Conservation (phyloP, 768 basidiomycete genomes). For the Rhodotorula kratochvilovae region DNA sequence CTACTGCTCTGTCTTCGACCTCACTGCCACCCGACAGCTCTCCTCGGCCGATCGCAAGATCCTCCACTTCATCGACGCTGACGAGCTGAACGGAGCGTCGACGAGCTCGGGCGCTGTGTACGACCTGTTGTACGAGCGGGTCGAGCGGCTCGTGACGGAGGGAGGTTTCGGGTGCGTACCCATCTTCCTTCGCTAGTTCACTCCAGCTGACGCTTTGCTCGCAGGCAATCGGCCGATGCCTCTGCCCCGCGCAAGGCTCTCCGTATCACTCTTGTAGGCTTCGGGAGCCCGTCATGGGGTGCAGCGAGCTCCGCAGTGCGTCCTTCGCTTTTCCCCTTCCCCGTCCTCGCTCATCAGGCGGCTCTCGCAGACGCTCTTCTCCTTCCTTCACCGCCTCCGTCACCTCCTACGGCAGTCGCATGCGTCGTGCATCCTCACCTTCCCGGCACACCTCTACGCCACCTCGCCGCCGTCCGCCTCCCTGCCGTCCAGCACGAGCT, state of each 20-base stretch:
- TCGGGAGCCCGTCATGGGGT: constrained; percentile 47
- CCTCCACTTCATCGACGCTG: constrained; percentile 49
- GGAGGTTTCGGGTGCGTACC: constrained; percentile 12
- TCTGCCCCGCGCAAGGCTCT: constrained; percentile 31
- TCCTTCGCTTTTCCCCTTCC: too few relatives aligned
- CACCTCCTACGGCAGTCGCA: constrained; percentile 31
- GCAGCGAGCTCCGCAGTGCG: constrained; percentile 29
- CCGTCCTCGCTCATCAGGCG: neutral
- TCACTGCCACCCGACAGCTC: constrained; percentile 61
- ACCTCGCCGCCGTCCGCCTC: constrained; percentile 23
- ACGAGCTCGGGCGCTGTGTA: neutral
- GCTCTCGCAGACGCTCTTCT: constrained; percentile 53
- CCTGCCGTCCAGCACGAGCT: constrained; percentile 14
- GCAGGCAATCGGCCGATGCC: constrained; percentile 9
- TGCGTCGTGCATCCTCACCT: constrained; percentile 28
- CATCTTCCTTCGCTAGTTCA: neutral
- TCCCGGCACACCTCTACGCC: constrained; percentile 47
- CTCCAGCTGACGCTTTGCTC: too few relatives aligned
- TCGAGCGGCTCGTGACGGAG: constrained; percentile 13
- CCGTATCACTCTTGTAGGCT: constrained; percentile 46
- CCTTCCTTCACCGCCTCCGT: constrained; percentile 68
- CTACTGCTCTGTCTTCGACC: constrained; percentile 68
- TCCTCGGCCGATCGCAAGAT: constrained; percentile 54
- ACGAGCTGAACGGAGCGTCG: constrained; percentile 2
- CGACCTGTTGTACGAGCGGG: constrained; percentile 12